Evolutionary conservation across 805 yeast genomes (phyloP).

Genomic region (Grigorovia yakushimaensis): DNA sequence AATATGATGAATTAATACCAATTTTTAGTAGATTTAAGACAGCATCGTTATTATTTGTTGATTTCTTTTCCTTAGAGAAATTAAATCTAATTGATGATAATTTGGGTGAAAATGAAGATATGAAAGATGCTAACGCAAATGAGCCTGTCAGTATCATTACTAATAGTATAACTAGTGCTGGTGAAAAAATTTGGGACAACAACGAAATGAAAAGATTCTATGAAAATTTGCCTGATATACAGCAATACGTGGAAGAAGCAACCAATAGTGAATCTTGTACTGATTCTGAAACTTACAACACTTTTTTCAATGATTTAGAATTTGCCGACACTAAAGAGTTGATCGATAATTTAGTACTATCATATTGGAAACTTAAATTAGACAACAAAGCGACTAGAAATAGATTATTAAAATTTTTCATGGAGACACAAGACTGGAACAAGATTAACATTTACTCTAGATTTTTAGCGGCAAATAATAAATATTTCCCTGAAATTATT

Average conservation of each 20-base stretch:
- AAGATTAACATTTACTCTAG: slow-evolving; percentile 47
- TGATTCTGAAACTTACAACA: slow-evolving; percentile 34
- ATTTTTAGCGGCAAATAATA: slow-evolving; percentile 54
- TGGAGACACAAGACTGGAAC: slow-evolving; percentile 38
- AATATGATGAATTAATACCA: slow-evolving; percentile 27
- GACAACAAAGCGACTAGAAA: slow-evolving; percentile 67
- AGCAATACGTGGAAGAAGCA: slow-evolving; percentile 25
- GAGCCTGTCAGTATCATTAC: slow-evolving; percentile 21
- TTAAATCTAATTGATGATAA: slow-evolving; percentile 28
- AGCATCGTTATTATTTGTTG: slow-evolving; percentile 36
- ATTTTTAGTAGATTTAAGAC: slow-evolving; percentile 36
- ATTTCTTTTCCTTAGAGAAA: slow-evolving; percentile 30
- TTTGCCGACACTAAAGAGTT: slow-evolving; percentile 37
- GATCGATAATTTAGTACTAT: slow-evolving; percentile 38
- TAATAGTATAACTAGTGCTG: slow-evolving; percentile 13
- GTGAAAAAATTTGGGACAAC: slow-evolving; percentile 47
- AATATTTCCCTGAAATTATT: slow-evolving; percentile 39
- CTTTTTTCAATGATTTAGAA: slow-evolving; percentile 36
- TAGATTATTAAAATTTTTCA: slow-evolving; percentile 47
- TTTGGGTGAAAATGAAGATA: slow-evolving; percentile 16
- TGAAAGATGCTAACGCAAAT: slow-evolving; percentile 12
- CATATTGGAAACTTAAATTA: slow-evolving; percentile 41
- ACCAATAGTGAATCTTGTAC: slow-evolving; percentile 8
- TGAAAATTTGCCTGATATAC: slow-evolving; percentile 39
- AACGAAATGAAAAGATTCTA: slow-evolving; percentile 59